These are phyloP conservation scores for Calonectria pseudoreteaudii DNA, from an alignment of 2,329 filamentous ascomycete genomes.

Conservation along the genomic window DNA sequence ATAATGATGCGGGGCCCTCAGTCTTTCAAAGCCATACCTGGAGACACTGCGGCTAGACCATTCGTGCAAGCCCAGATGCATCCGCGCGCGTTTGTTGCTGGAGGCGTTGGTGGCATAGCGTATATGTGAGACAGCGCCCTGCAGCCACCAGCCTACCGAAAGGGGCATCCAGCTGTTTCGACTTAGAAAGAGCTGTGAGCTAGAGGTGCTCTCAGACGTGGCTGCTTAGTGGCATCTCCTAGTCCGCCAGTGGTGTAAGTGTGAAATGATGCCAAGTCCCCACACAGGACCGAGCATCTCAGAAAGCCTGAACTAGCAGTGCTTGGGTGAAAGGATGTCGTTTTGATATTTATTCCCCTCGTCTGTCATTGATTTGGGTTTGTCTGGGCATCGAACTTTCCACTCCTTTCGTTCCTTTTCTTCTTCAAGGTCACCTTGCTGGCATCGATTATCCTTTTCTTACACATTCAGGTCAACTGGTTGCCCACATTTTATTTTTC, in stretches of 20 bases:
- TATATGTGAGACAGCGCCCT: slow-evolving; percentile 1
- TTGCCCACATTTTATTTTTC: not conserved
- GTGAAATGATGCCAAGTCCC: slow-evolving; percentile 8
- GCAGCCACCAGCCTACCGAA: not conserved
- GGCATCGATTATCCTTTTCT: not conserved
- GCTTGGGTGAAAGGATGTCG: not conserved
- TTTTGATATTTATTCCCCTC: not conserved
- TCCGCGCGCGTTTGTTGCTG: not conserved
- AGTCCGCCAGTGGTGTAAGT: not conserved
- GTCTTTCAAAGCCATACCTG: not conserved
- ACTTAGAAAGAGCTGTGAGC: not conserved
- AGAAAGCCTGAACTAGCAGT: not conserved
- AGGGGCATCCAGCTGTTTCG: slow-evolving; percentile 10
- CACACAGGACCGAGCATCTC: not conserved
- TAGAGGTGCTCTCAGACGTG: not conserved
- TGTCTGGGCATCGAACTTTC: not conserved
- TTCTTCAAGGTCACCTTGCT: not conserved
- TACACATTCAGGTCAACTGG: not conserved
- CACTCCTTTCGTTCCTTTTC: not conserved
- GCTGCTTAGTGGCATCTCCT: slow-evolving; percentile 1
- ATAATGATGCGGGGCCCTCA: not conserved
- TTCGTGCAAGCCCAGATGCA: not conserved
- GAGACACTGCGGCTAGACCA: not conserved
- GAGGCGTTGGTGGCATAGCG: not conserved
- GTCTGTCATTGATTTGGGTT: slow-evolving; percentile 3